These are phyloP conservation scores for Fistulinella cinereoalba DNA, from an alignment of 1,284 basidiomycete genomes.

Conservation along the genomic window DNA sequence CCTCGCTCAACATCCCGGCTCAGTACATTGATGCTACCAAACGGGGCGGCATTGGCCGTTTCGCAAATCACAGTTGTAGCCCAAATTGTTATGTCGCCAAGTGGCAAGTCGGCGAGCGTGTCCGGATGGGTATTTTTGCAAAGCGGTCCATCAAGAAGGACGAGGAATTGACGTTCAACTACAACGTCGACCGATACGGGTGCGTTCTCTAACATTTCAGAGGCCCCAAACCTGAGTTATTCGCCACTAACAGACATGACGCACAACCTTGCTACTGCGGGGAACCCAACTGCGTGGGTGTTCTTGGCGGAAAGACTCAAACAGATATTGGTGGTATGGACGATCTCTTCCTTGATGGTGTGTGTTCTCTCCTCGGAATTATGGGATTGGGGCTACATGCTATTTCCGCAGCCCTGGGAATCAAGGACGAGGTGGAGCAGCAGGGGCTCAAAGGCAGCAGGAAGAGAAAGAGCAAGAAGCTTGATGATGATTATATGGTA, in stretches of 20 bases:
- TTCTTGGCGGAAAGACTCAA: slow-evolving; percentile 97
- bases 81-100: slow-evolving; percentile 99
- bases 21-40: slow-evolving; percentile 99
- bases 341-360: slow-evolving; percentile 92
- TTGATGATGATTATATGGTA: slow-evolving; percentile 92
- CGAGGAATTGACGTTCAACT: slow-evolving; percentile 99
- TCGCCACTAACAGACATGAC: slow-evolving; percentile 67
- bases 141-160: slow-evolving; percentile 77
- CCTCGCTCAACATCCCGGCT: slow-evolving; percentile 1
- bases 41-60: slow-evolving; percentile 92
- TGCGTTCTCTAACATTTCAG: slow-evolving; percentile 38
- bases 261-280: slow-evolving; percentile 96
- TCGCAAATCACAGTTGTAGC: slow-evolving; percentile 97
- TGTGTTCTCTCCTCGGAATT: slow-evolving; percentile 18
- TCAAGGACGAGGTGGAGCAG: slow-evolving; percentile 84
- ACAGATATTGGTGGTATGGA: slow-evolving; percentile 95
- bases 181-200: slow-evolving; percentile 99
- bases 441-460: slow-evolving; percentile 83
- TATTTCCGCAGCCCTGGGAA: slow-evolving; percentile 76
- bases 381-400: background rate
- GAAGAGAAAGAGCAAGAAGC: slow-evolving; percentile 88
- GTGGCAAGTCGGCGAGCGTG: slow-evolving; percentile 90
- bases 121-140: slow-evolving; percentile 98
- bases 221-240: background rate
- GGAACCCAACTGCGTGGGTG: slow-evolving; percentile 94